These are phyloP conservation scores for Dendrobium huoshanense DNA, from an alignment of 106 monocot species.

Conservation along the genomic window DNA sequence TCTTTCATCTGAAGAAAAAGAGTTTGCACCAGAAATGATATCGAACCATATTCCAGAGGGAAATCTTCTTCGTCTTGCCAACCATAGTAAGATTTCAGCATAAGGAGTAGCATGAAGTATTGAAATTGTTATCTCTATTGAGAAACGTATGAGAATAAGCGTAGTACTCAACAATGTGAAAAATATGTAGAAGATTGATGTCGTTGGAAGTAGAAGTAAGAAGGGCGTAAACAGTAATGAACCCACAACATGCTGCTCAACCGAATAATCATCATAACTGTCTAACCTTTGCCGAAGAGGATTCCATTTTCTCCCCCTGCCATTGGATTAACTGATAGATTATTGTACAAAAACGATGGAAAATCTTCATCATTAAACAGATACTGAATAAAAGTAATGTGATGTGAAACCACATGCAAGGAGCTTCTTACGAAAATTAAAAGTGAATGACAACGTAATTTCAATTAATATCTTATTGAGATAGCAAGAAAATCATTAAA, in stretches of 20 bases:
- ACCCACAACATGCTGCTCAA: constrained; percentile 95
- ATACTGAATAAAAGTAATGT: neutral
- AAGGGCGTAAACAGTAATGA: constrained; percentile 85
- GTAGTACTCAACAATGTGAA: constrained; percentile 57
- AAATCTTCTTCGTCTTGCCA: constrained; percentile 47
- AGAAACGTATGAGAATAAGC: constrained; percentile 28
- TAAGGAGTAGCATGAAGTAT: constrained; percentile 66
- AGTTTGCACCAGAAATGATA: constrained; percentile 3
- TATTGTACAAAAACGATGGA: neutral
- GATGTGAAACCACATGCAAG: too few relatives aligned
- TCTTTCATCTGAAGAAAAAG: neutral
- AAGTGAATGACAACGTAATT: too few relatives aligned
- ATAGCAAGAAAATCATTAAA: too few relatives aligned
- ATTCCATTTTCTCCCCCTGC: constrained; percentile 93
- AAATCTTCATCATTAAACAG: neutral
- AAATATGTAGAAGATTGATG: constrained; percentile 89
- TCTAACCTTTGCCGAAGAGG: constrained; percentile 88
- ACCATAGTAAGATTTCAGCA: constrained; percentile 70
- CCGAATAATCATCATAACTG: constrained; percentile 74
- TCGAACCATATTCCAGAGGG: constrained; percentile 83
- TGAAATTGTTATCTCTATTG: constrained; percentile 52
- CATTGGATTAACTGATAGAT: constrained; percentile 8
- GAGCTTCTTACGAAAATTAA: too few relatives aligned
- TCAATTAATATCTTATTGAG: too few relatives aligned
- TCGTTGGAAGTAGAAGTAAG: constrained; percentile 84